These are phyloP conservation scores for Pichia cactophila DNA, from an alignment of 1,139 yeast genomes.

Conservation along the genomic window DNA sequence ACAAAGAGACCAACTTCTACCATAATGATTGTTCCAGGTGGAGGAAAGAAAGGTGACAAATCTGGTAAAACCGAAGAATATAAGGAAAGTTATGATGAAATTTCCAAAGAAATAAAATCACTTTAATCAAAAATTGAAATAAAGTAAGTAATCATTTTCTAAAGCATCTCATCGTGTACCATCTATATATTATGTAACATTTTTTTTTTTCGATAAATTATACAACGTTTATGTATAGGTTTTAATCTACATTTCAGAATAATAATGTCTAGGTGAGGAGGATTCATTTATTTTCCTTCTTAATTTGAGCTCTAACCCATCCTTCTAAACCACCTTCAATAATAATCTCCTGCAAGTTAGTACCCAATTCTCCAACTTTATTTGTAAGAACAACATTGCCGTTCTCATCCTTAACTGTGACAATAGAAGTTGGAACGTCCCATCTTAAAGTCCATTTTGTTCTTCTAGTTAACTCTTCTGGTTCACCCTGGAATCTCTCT, in stretches of 20 bases:
- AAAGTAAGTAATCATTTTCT: slow-evolving; percentile 3
- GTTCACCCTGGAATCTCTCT: slow-evolving; percentile 47
- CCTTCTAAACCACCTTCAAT: slow-evolving; percentile 97
- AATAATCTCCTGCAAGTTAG: slow-evolving; percentile 91
- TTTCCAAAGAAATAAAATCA: slow-evolving; percentile 76
- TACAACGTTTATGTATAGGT: background rate
- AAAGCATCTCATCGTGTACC: background rate
- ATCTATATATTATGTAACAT: background rate
- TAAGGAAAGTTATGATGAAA: slow-evolving; percentile 87
- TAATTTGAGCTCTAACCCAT: slow-evolving; percentile 82
- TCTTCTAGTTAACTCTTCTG: slow-evolving; percentile 73
- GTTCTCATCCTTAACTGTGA: slow-evolving; percentile 63
- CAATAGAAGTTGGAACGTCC: slow-evolving; percentile 84
- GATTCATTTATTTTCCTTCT: slow-evolving; percentile 19
- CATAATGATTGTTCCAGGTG: slow-evolving; percentile 96
- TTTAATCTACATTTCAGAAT: background rate
- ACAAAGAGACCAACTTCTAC: slow-evolving; percentile 98
- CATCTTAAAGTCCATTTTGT: slow-evolving; percentile 91
- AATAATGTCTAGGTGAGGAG: background rate
- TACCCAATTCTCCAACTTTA: slow-evolving; percentile 92
- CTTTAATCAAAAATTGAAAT: slow-evolving; percentile 20
- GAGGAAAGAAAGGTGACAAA: slow-evolving; percentile 74
- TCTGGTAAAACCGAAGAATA: slow-evolving; percentile 81
- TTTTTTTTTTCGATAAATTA: background rate
- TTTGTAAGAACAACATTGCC: slow-evolving; percentile 62